These are phyloP conservation scores for Ceriops zippeliana DNA, from an alignment of 345 rosid genomes.

Conservation along the genomic window DNA sequence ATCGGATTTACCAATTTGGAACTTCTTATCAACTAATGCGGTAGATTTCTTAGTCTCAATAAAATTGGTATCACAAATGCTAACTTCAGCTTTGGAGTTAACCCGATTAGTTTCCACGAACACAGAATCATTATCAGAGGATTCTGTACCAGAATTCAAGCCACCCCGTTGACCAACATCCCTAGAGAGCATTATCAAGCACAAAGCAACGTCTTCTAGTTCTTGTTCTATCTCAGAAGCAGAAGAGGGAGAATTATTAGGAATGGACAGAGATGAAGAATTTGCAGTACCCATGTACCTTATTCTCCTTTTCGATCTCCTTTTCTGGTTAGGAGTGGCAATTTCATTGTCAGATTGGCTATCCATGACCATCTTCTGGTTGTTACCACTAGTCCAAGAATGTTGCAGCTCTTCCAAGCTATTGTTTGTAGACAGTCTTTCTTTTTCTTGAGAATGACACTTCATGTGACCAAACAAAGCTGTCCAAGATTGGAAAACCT, in stretches of 20 bases:
- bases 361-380: conserved; percentile 30
- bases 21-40: conserved; percentile 11
- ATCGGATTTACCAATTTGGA: conserved; percentile 16
- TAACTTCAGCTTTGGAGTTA: conserved; percentile 13
- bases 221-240: conserved; percentile 53
- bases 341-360: conserved; percentile 45
- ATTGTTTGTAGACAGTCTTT: conserved; percentile 7
- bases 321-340: conserved; percentile 31
- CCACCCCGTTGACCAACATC: conserved; percentile 33
- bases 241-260: conserved; percentile 37
- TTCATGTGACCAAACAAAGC: conserved; percentile 32
- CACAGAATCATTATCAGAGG: conserved; percentile 40
- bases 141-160: conserved; percentile 35
- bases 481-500: conserved; percentile 41
- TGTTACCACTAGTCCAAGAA: conserved; percentile 31
- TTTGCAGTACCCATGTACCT: conserved; percentile 36
- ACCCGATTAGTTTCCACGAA: conserved; percentile 18
- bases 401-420: conserved; percentile 36
- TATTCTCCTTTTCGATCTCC: conserved; percentile 42
- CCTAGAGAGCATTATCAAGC: conserved; percentile 67
- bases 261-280: conserved; percentile 40
- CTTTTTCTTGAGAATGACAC: conserved; percentile 22
- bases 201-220: conserved; percentile 56
- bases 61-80: conserved; percentile 4
- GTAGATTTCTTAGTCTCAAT: conserved; percentile 17